Base-by-base conservation (phyloP, 148 eudicot species). In the Camellia sinensis region DNA sequence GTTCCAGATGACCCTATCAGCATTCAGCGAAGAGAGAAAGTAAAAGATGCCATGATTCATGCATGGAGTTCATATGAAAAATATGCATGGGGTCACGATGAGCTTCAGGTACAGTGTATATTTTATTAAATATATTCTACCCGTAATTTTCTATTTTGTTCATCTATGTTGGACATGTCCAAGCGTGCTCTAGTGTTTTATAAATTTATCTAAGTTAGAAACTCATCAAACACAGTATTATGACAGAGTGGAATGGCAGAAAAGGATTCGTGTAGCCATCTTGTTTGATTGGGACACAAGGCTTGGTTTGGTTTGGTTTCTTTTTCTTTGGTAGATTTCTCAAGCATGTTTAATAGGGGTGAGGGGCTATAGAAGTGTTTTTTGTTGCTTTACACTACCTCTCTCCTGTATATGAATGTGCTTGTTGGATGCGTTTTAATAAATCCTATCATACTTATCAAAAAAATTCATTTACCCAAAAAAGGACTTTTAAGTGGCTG, bases 21-120 rank as follows among this genome's bases (percentile, higher is more conserved):
- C 77, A 83, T 62, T 76, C 85, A 90, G 73, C 89, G 99, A 74
- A 89, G 97, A 84, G 90, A 89, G 77, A 96, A 91, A 86, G 98
- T 96, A 79, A 96, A 92, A 89, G 97, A 87, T 67, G 99, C 99
- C 79, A 96, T 96, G 99, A 73, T 92, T 86, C 99, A 96, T 88
- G 99, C 99, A 29, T 96, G 99, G 99, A 88, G 84, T 81, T 94
- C 99, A 63, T 96, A 96, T 82, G 99, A 96, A 87, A 94, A 90
- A 86, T 94, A 91, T 90, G 99, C 99, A 78, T 96, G 99, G 99
- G 98, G 99, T 59, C 87, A 94, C 67, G 99, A 96, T 85, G 99
- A 96, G 82, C 98, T 96, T 81, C 98, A 96, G 98, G 98, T 95
- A 80, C 61, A 45, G 7, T 56, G 75, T 56, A 57, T 22, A 0